Conservation (phyloP, 495 filamentous ascomycete species). For the Aspergillus heteromorphus region DNA sequence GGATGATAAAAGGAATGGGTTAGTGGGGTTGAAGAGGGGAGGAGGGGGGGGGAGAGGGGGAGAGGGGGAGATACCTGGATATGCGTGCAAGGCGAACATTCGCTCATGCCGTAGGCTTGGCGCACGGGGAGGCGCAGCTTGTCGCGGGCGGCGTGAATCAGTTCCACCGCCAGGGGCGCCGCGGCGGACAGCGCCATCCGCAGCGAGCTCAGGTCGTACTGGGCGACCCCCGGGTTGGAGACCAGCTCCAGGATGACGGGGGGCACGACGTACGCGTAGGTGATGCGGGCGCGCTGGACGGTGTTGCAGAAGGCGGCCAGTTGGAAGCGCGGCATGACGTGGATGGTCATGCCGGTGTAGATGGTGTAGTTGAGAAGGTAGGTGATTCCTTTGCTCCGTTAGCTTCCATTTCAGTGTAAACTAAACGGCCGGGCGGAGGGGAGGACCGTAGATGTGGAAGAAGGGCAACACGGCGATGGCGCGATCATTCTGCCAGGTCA, state of each 20-base stretch:
- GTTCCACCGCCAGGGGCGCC: constrained; percentile 68
- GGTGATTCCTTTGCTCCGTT: constrained; percentile 40
- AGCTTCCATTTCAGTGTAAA: too few relatives aligned
- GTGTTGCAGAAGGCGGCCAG: constrained; percentile 59
- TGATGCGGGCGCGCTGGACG: constrained; percentile 64
- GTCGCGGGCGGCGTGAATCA: constrained; percentile 63
- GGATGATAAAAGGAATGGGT: not conserved
- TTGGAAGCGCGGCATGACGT: constrained; percentile 75
- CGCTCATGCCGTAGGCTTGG: constrained; percentile 76
- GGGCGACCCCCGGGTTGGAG: constrained; percentile 59
- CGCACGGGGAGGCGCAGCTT: constrained; percentile 60
- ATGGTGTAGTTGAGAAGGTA: constrained; percentile 53
- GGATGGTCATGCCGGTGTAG: constrained; percentile 51
- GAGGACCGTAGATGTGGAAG: constrained; percentile 76
- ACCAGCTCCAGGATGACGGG: constrained; percentile 70
- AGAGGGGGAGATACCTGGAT: constrained; percentile 27
- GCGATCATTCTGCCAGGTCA: constrained; percentile 54
- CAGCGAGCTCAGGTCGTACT: constrained; percentile 66
- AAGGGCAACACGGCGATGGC: constrained; percentile 76
- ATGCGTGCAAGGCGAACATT: constrained; percentile 49
- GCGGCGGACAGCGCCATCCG: constrained; percentile 76
- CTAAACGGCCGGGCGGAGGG: not conserved
- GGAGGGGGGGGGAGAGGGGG: not conserved
- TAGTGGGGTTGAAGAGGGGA: constrained; percentile 1
- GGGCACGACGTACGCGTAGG: constrained; percentile 74